Conservation (phyloP, 352 stramenopile genomes). For the Globisporangium alternatum region DNA sequence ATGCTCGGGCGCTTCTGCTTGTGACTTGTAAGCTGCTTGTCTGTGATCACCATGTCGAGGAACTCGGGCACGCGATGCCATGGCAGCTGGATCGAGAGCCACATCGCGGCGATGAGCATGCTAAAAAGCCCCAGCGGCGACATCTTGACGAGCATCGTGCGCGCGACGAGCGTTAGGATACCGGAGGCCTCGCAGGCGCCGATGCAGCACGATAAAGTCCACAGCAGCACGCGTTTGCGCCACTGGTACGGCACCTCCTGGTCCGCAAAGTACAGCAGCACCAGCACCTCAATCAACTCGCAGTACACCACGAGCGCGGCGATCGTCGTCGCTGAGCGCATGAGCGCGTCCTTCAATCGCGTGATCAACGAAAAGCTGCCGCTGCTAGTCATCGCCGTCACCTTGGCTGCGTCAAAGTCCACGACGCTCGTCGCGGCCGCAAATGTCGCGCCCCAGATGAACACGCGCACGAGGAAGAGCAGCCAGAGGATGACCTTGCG, state of each 20-base stretch:
- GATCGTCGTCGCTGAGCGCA: slow-evolving; percentile 4
- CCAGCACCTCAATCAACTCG: slow-evolving; percentile 48
- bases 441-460: slow-evolving; percentile 57
- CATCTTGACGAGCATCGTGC: slow-evolving; percentile 23
- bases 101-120: slow-evolving; percentile 40
- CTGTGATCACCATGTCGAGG: slow-evolving; percentile 7
- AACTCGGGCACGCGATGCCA: slow-evolving; percentile 32
- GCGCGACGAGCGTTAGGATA: slow-evolving; percentile 20
- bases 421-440: slow-evolving; percentile 18
- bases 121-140: slow-evolving; percentile 28
- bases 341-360: background rate
- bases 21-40: background rate
- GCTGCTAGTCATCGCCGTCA: background rate
- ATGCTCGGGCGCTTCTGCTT: slow-evolving; percentile 13
- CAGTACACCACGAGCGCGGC: slow-evolving; percentile 30
- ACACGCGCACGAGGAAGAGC: slow-evolving; percentile 59
- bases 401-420: background rate
- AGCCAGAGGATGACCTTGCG: slow-evolving; percentile 42
- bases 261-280: slow-evolving; percentile 57
- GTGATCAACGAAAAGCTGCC: background rate
- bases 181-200: slow-evolving; percentile 26
- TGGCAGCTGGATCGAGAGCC: slow-evolving; percentile 35
- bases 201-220: slow-evolving; percentile 28
- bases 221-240: slow-evolving; percentile 37
- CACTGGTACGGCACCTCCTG: slow-evolving; percentile 40